Base-by-base conservation (phyloP, 257 asterid species). In the Nicotiana sylvestris region DNA sequence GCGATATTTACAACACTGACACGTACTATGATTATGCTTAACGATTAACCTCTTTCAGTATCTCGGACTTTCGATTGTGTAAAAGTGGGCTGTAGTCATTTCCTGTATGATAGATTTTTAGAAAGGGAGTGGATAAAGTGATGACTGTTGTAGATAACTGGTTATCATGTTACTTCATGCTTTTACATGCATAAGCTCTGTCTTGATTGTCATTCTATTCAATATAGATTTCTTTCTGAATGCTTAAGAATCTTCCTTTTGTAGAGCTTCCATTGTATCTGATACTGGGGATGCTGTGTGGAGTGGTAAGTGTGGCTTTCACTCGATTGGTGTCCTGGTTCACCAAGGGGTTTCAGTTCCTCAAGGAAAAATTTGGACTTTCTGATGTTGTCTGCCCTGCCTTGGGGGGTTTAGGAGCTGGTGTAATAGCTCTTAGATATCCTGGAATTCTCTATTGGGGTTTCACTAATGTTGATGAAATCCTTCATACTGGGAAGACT, bases 361-460 rank as follows among this genome's bases (percentile, higher is more conserved):
- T 92, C 72, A 94, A 88, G 88, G 97, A 93, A 76, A 91, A 70
- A 64, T 89, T 89, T 82, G 98, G 98, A 87, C 55, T 93, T 78
- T 89, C 97, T 65, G 94, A 91, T 88, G 99, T 96, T 68, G 97
- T 93, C 27, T 96, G 98, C 84, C 98, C 98, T 82, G 98, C 99
- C 86, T 82, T 96, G 88, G 99, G 99, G 76, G 98, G 98, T 53
- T 81, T 96, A 85, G 99, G 99, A 86, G 98, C 99, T 82, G 99
- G 99, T 21, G 85, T 96, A 85, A 93, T 96, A 84, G 99, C 99
- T 90, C 96, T 94, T 69, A 90, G 88, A 82, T 94, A 96, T 87
- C 99, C 98, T 33, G 99, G 99, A 88, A 89, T 93, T 81, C 90
- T 96, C 57, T 96, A 96, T 82, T 94, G 99, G 99, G 98, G 99